phyloP scores from a whole-genome alignment of 2,329 filamentous ascomycete species.

The Aureobasidium pullulans region DNA sequence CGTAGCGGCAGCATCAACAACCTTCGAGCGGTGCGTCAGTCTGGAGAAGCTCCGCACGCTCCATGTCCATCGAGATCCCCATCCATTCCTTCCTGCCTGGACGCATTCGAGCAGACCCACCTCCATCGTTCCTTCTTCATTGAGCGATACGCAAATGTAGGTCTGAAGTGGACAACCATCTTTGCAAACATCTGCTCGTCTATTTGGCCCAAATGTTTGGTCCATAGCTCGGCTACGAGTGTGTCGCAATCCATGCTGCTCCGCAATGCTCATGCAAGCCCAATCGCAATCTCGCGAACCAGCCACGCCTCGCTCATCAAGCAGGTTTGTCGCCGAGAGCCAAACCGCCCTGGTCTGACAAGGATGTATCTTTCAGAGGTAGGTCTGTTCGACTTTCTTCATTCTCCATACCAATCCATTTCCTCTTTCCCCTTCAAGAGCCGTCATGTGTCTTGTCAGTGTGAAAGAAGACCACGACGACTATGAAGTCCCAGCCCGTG shows the following conservation, averaged over 20 bases:
- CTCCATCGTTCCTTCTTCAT: neutral
- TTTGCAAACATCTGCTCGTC: neutral
- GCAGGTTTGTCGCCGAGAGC: neutral
- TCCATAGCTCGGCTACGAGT: neutral
- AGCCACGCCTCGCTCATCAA: neutral
- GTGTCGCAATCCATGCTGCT: neutral
- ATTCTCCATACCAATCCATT: neutral
- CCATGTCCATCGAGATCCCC: neutral
- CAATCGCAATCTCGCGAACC: conserved; percentile 14
- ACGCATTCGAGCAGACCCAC: neutral
- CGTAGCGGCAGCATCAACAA: neutral
- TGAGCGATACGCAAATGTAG: too few species aligned
- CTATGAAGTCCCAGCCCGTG: conserved; percentile 22
- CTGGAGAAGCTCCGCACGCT: conserved; percentile 11
- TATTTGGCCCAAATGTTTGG: neutral
- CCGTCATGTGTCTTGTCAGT: conserved; percentile 39
- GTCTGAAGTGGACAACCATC: too few species aligned
- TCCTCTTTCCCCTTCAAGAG: neutral
- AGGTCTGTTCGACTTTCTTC: neutral
- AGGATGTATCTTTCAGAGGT: neutral
- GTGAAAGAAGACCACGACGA: conserved; percentile 36
- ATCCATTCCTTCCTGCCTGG: neutral
- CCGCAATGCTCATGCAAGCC: neutral
- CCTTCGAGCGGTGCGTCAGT: neutral
- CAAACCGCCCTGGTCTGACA: neutral